phyloP scores from a whole-genome alignment of 2,329 filamentous ascomycete species.

The Fusarium sp. region DNA sequence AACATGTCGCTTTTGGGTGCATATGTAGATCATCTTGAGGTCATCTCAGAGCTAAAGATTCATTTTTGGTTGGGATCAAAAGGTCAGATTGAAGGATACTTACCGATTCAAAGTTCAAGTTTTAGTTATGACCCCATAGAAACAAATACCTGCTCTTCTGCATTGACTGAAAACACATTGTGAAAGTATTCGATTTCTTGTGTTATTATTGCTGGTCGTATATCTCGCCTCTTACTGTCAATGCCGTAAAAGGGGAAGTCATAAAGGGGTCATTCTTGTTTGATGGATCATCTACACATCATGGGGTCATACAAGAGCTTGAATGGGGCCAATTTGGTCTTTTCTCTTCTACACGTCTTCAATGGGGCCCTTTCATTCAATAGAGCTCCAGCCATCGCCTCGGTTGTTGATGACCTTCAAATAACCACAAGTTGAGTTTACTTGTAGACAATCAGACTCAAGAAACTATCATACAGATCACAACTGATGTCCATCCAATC shows the following conservation, averaged over 20 bases:
- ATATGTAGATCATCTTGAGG: neutral
- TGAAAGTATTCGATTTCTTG: neutral
- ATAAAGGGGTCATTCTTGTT: neutral
- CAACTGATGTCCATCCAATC: neutral
- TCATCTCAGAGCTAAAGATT: neutral
- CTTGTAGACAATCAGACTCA: neutral
- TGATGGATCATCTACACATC: neutral
- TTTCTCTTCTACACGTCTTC: neutral
- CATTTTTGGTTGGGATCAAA: neutral
- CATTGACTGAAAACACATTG: neutral
- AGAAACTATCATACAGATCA: neutral
- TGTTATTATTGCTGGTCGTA: neutral
- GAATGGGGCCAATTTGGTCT: too few relatives aligned
- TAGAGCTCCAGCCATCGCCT: too few relatives aligned
- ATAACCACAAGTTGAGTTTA: neutral
- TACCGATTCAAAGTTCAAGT: neutral
- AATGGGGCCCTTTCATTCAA: neutral
- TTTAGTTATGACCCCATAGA: neutral
- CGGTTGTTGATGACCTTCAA: too few relatives aligned
- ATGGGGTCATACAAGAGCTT: neutral
- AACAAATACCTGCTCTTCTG: neutral
- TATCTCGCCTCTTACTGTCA: neutral
- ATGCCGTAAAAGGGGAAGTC: neutral
- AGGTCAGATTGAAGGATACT: neutral
- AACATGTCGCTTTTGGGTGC: neutral